Base-by-base conservation (phyloP, 352 stramenopile genomes). In the Globisporangium cederbergense region DNA sequence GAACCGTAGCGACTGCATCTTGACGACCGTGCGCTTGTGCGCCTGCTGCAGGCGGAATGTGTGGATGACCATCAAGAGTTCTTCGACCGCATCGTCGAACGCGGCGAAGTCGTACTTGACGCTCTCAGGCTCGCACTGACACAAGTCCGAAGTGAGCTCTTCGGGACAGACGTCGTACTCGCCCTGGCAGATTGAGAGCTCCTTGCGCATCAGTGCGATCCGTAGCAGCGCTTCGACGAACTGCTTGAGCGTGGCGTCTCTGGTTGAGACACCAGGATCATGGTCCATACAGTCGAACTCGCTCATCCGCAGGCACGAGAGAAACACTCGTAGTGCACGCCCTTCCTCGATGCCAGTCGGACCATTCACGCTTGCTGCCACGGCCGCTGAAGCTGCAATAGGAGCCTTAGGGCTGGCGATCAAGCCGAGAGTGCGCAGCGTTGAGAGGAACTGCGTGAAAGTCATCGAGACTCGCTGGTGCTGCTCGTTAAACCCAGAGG, bases 201-300 rank as follows among this genome's bases (percentile, higher is more conserved):
- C 83, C 14, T 81, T 73, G 43, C 68, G 77, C 30, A 79, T 62
- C 28, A 88, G 71, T 10, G 79, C 67, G 3, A 86, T 63, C 16
- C 78, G 81, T 4, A 85, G 47, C 32, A 86, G 60, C 28, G 77
- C 78, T 45, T 89, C 81, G 13, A 81, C 67, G 49, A 89, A 86
- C 62, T 88, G 76, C 28, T 68, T 56, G 43, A 79, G 75, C 28
- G 66, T 71, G 5, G 43, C 62, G 11, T 56, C 32, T 16, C 18
- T 50, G 0, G 59, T 70, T 5, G 68, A 32, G 14, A 61, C 38
- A 20, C 56, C 59, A n/a, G 28, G 10, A 18, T 77, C 50, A 10
- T 16, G 47, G 6, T 69, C 62, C 22, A 30, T 55, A 8, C 28
- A 49, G 9, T 78, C 62, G 7, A 64, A 57, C 28, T 56, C 61